phyloP scores from a whole-genome alignment of 2,329 filamentous ascomycete genomes.

The Stemphylium vesicarium region DNA sequence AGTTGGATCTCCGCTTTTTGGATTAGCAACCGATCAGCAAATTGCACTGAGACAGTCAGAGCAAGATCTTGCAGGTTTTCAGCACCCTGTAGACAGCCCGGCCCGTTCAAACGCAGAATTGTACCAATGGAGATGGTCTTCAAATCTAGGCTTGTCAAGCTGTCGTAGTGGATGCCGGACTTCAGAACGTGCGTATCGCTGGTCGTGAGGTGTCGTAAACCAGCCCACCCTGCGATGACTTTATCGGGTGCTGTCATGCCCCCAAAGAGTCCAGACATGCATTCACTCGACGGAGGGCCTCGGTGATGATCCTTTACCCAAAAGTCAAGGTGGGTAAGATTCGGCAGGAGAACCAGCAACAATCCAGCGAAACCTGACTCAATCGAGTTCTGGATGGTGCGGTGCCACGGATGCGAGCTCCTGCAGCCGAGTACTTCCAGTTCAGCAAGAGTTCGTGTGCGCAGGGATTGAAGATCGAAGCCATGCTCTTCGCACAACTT shows the following conservation, averaged over 20 bases:
- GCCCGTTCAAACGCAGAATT: conserved; percentile 29
- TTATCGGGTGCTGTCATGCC: conserved; percentile 13
- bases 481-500: conserved; percentile 19
- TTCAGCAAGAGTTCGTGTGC: conserved; percentile 13
- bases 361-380: conserved; percentile 33
- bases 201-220: conserved; percentile 18
- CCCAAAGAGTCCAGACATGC: conserved; percentile 29
- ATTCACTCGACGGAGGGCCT: conserved; percentile 24
- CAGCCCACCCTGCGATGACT: conserved; percentile 11
- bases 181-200: conserved; percentile 25
- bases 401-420: conserved; percentile 21
- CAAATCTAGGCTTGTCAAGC: conserved; percentile 21
- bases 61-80: conserved; percentile 19
- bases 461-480: conserved; percentile 20
- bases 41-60: conserved; percentile 22
- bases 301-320: conserved; percentile 27
- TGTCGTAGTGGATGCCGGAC: conserved; percentile 19
- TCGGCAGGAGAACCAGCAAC: conserved; percentile 27
- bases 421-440: conserved; percentile 19
- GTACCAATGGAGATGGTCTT: conserved; percentile 23
- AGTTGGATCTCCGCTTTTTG: conserved; percentile 24
- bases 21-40: conserved; percentile 22
- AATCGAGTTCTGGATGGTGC: conserved; percentile 27
- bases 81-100: conserved; percentile 25
- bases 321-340: conserved; percentile 26